Evolutionary conservation across 495 filamentous ascomycete genomes (phyloP).

Genomic region (Neohortaea acidophila): DNA sequence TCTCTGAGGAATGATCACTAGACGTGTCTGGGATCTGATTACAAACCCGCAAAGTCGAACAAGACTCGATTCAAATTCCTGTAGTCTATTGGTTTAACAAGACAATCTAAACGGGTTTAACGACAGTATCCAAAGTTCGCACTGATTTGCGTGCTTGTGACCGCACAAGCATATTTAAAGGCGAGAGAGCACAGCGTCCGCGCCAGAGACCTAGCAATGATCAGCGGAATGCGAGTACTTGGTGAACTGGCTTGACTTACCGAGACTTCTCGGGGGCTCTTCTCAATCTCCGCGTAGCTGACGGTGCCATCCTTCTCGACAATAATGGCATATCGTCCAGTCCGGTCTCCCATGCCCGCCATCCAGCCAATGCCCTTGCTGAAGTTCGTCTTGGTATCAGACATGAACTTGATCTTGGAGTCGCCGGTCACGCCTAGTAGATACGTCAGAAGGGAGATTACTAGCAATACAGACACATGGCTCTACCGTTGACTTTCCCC

Average conservation of each 20-base stretch:
- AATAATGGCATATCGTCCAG: conserved; percentile 68
- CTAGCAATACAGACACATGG: too few relatives aligned
- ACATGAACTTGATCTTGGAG: conserved; percentile 65
- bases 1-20: too few relatives aligned
- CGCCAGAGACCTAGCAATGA: conserved; percentile 16
- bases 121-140: too few relatives aligned
- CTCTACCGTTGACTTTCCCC: conserved; percentile 83
- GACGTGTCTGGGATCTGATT: too few relatives aligned
- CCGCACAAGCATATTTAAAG: conserved; percentile 13
- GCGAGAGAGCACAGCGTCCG: conserved; percentile 19
- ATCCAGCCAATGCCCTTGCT: conserved; percentile 74
- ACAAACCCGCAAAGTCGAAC: too few relatives aligned
- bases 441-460: too few relatives aligned
- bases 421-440: too few relatives aligned
- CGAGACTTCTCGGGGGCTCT: conserved; percentile 51
- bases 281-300: conserved; percentile 62
- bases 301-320: conserved; percentile 78
- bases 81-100: too few relatives aligned
- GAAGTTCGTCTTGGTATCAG: conserved; percentile 62
- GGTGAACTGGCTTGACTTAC: conserved; percentile 27
- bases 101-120: too few relatives aligned
- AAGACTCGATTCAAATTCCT: too few relatives aligned
- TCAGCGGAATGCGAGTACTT: neutral
- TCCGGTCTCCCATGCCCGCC: conserved; percentile 49
- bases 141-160: too few relatives aligned